These are phyloP conservation scores for Scheffersomyces coipomensis DNA, from an alignment of 805 yeast genomes.

Conservation along the genomic window DNA sequence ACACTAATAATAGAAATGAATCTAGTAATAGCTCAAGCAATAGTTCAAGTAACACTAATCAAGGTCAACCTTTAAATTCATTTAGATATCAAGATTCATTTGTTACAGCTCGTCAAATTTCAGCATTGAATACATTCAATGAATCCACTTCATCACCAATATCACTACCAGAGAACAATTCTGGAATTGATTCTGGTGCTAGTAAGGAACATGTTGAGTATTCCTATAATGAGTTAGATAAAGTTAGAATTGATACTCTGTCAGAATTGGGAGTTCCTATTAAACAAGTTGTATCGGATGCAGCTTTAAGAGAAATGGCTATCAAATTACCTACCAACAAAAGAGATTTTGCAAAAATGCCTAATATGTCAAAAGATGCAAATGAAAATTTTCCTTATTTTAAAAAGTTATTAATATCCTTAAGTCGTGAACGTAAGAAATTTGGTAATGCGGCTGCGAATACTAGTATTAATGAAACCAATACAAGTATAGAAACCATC, in stretches of 20 bases:
- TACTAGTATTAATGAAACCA: background rate
- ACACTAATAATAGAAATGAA: background rate
- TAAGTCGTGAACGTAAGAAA: conserved; percentile 31
- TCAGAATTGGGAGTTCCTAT: conserved; percentile 33
- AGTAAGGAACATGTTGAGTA: conserved; percentile 24
- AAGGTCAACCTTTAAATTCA: conserved; percentile 4
- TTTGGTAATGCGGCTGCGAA: no score
- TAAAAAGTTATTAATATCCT: conserved; percentile 29
- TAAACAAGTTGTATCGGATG: conserved; percentile 23
- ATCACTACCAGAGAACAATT: conserved; percentile 12
- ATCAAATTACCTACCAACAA: conserved; percentile 50
- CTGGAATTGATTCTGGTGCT: conserved; percentile 13
- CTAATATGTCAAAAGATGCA: conserved; percentile 31
- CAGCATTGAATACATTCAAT: conserved; percentile 12
- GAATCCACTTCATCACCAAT: conserved; percentile 15
- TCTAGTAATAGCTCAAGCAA: background rate
- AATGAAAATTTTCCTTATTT: conserved; percentile 36
- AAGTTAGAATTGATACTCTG: conserved; percentile 42
- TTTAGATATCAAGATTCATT: conserved; percentile 19
- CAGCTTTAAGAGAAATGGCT: conserved; percentile 54
- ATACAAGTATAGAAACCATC: background rate
- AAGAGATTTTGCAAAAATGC: conserved; percentile 42
- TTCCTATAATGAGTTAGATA: conserved; percentile 35
- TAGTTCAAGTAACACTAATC: no score
- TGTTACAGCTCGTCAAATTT: conserved; percentile 15